A percentile compares a stretch with the other conserved stretches of the same genome.
Conservation (phyloP, 2,329 filamentous ascomycete species). For the Pseudogymnoascus sp. region DNA sequence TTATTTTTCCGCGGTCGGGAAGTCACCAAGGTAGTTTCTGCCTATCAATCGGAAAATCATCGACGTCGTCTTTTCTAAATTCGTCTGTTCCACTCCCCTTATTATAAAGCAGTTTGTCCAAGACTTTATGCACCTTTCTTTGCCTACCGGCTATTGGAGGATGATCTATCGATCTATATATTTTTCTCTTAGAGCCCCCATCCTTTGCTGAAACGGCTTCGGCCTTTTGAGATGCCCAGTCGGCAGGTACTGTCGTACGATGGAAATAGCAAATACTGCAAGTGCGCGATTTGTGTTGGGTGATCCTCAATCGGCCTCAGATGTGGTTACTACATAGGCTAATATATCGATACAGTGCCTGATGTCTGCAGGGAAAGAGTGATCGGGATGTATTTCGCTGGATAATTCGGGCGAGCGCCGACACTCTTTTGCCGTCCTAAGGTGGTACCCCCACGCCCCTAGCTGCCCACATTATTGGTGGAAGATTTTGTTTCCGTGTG, state of each 20-base stretch:
- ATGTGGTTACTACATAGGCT: not conserved
- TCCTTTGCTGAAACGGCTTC: not conserved
- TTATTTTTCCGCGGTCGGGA: not conserved
- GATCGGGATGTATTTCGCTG: not conserved
- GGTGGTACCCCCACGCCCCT: not conserved
- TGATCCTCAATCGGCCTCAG: not conserved
- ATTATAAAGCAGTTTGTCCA: not conserved
- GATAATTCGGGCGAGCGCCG: not conserved
- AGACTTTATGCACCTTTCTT: not conserved
- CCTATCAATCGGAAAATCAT: not conserved
- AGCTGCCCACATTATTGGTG: not conserved
- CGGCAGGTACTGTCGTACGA: not conserved
- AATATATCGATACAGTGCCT: not conserved
- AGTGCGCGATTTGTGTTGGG: not conserved
- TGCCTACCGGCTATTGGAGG: not conserved
- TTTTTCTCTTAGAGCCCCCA: not conserved
- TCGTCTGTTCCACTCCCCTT: not conserved
- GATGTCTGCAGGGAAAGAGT: not conserved
- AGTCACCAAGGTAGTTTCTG: not conserved
- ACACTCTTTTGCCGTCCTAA: not conserved
- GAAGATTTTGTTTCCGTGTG: not conserved
- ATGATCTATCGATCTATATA: not conserved
- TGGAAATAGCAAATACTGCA: not conserved
- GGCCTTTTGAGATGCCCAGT: not conserved
- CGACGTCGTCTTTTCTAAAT: not conserved